Percentiles rank a stretch among this genome's conserved stretches.
Evolutionary conservation across 148 eudicot genomes (phyloP).

Genomic region (Rhododendron griersonianum): DNA sequence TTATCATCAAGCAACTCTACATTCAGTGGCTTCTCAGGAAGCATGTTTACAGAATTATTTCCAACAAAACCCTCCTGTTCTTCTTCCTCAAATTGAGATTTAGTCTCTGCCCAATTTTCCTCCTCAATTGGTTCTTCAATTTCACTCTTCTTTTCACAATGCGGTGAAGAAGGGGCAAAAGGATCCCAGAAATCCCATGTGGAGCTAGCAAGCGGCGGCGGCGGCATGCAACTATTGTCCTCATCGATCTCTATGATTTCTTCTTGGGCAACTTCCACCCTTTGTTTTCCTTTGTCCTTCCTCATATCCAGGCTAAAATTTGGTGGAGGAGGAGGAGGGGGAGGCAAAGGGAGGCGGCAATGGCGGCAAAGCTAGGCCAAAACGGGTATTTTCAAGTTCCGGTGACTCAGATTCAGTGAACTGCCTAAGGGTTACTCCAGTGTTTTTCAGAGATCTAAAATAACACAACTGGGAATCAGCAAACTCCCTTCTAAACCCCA

Average conservation of each 20-base stretch:
- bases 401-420: slow-evolving; percentile 66
- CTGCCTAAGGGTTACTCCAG: slow-evolving; percentile 74
- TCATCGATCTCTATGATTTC: slow-evolving; percentile 45
- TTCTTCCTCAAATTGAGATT: slow-evolving; percentile 58
- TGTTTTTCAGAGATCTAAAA: slow-evolving; percentile 65
- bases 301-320: slow-evolving; percentile 58
- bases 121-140: slow-evolving; percentile 45
- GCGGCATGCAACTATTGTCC: slow-evolving; percentile 39
- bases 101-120: slow-evolving; percentile 77
- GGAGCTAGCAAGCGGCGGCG: slow-evolving; percentile 41
- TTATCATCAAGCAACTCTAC: slow-evolving; percentile 37
- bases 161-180: slow-evolving; percentile 34
- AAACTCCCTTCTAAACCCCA: slow-evolving; percentile 59
- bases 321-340: slow-evolving; percentile 86
- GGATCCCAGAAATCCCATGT: slow-evolving; percentile 51
- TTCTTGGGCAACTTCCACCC: slow-evolving; percentile 29
- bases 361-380: slow-evolving; percentile 32
- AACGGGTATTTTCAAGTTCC: slow-evolving; percentile 44
- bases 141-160: slow-evolving; percentile 24
- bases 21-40: slow-evolving; percentile 15
- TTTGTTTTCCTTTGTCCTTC: slow-evolving; percentile 19
- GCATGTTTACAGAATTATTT: slow-evolving; percentile 18
- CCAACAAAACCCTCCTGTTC: slow-evolving; percentile 22
- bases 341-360: slow-evolving; percentile 71
- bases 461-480: slow-evolving; percentile 60